A percentile compares a stretch with the other conserved stretches of the same genome.
Evolutionary conservation across 345 rosid species (phyloP).

Genomic region (Passiflora organensis): DNA sequence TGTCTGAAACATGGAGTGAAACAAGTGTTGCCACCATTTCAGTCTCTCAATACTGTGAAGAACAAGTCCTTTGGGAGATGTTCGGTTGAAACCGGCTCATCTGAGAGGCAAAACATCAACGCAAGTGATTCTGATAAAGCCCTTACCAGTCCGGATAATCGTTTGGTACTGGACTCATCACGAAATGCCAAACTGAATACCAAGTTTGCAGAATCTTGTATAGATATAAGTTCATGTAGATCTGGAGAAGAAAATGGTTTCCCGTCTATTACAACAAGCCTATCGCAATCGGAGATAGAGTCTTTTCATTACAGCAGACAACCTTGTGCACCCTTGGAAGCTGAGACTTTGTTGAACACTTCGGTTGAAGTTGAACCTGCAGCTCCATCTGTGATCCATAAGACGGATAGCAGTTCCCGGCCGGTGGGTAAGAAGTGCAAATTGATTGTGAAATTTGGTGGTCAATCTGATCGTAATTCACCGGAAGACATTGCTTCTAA

Average conservation of each 20-base stretch:
- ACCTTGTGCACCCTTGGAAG: slow-evolving; percentile 29
- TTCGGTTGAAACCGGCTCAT: slow-evolving; percentile 30
- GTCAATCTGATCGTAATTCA: slow-evolving; percentile 48
- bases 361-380: slow-evolving; percentile 28
- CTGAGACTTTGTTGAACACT: slow-evolving; percentile 26
- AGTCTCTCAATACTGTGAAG: slow-evolving; percentile 35
- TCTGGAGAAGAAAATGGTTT: slow-evolving; percentile 49
- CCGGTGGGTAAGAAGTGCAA: slow-evolving; percentile 60
- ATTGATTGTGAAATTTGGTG: slow-evolving; percentile 65
- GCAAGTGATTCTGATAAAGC: slow-evolving; percentile 18
- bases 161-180: slow-evolving; percentile 21
- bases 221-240: slow-evolving; percentile 36
- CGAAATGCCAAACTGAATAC: slow-evolving; percentile 25
- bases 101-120: slow-evolving; percentile 31
- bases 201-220: slow-evolving; percentile 31
- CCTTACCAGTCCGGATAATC: slow-evolving; percentile 26
- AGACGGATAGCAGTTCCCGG: slow-evolving; percentile 35
- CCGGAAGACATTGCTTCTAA: slow-evolving; percentile 64
- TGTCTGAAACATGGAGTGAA: slow-evolving; percentile 84
- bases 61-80: slow-evolving; percentile 33
- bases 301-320: no score
- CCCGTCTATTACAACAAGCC: slow-evolving; percentile 45
- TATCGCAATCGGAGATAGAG: slow-evolving; percentile 52
- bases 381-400: slow-evolving; percentile 25
- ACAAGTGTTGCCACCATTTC: slow-evolving; percentile 85